Conservation (phyloP, 148 eudicot genomes). For the Rhododendron mucronatum region DNA sequence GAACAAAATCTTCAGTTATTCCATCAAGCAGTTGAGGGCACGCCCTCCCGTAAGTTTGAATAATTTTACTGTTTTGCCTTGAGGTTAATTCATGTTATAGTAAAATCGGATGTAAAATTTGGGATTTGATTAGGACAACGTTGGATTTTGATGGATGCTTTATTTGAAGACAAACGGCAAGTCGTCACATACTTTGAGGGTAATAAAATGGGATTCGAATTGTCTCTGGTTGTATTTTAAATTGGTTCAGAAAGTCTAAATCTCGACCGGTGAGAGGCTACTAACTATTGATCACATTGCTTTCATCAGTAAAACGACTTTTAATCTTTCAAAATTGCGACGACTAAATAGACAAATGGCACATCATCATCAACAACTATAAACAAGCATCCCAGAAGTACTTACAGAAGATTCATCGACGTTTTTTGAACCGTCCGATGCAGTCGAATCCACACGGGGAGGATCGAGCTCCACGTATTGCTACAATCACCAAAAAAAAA, state of each 20-base stretch:
- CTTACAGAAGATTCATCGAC: too few relatives aligned
- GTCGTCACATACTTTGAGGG: not conserved
- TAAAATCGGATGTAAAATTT: too few relatives aligned
- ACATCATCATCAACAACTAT: not conserved
- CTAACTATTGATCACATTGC: not conserved
- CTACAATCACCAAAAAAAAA: too few relatives aligned
- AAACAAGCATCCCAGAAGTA: too few relatives aligned
- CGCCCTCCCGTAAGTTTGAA: too few relatives aligned
- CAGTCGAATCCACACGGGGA: not conserved
- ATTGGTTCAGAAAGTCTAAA: not conserved
- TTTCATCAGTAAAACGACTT: not conserved
- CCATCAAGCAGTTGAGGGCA: too few relatives aligned
- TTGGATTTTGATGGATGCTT: not conserved
- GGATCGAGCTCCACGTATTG: too few relatives aligned
- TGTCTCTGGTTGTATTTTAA: not conserved
- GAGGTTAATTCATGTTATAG: too few relatives aligned
- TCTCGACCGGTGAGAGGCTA: not conserved
- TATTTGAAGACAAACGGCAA: not conserved
- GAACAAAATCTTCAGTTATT: too few relatives aligned
- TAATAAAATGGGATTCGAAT: not conserved
- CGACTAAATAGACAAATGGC: not conserved
- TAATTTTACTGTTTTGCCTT: too few relatives aligned
- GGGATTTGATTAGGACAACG: too few relatives aligned
- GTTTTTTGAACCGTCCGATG: not conserved
- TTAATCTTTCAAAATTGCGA: not conserved